Conservation (phyloP, 306 rosid genomes). For the Vigna radiata region DNA sequence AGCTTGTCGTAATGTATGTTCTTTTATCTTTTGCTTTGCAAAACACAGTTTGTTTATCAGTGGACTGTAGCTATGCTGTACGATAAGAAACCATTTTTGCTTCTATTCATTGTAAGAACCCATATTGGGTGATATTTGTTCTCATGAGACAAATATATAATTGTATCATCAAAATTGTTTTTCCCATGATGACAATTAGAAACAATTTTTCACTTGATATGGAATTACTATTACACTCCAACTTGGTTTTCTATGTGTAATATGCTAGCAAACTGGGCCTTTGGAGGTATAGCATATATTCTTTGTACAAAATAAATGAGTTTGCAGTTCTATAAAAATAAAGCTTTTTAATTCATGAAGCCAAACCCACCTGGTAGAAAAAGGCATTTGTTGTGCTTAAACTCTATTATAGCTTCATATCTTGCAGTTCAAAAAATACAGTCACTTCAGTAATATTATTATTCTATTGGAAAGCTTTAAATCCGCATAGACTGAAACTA, state of each 20-base stretch:
- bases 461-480: background rate
- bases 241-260: background rate
- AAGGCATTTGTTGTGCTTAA: constrained; percentile 4
- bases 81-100: constrained; percentile 2
- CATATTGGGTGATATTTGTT: background rate
- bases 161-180: background rate
- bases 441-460: background rate
- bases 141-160: background rate
- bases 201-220: background rate
- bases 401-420: constrained; percentile 6
- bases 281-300: background rate
- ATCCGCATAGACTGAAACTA: no score
- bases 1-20: constrained; percentile 71
- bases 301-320: background rate
- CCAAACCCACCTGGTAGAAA: background rate
- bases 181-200: background rate
- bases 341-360: background rate
- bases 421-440: background rate
- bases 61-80: constrained; percentile 22
- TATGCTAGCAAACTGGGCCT: background rate
- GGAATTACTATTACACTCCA: background rate
- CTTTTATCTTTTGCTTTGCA: background rate
- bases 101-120: constrained; percentile 1
- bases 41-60: constrained; percentile 9
- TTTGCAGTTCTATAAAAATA: background rate